Base-by-base conservation (phyloP, 441 rosid genomes). In the Eruca vesicaria region DNA sequence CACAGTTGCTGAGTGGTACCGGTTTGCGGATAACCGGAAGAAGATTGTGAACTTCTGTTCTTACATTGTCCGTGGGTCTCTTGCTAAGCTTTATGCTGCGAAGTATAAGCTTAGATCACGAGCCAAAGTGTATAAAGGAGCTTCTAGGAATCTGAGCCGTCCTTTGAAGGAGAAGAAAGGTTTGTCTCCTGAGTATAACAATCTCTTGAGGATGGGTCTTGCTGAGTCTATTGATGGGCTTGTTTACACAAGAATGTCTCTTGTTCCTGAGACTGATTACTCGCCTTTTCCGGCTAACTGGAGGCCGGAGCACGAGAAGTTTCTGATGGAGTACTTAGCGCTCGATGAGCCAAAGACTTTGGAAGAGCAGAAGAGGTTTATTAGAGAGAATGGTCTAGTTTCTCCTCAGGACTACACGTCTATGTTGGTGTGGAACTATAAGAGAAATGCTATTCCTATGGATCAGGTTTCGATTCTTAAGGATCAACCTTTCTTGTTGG, bases 341-440 rank as follows among this genome's bases (percentile, higher is more conserved):
- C 93, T 95, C 23, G 92, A 88, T 38, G 91, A 89, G 61, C 89
- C 92, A n/a, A 87, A 83, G 73, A 90, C 91, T 12, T 45, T 95
- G 63, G 97, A 88, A 80, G 95, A 90, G 83, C 97, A 90, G 73
- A 84, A 79, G 76, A 68, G 71, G 41, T 82, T 83, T 78, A 89
- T 95, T 19, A 81, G 80, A 72, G 97, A 86, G 73, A 91, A 86
- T 35, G 98, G 99, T 26, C 92, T 95, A 5, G 85, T 95, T 75
- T 95, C 99, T 2, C 89, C 99, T 58, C 98, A 93, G 78, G 97
- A 93, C 73, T 93, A 87, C 76, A 74, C 88, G 45, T 87, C 97
- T 5, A 92, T 95, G 98, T 90, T 95, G 73, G 98, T 95, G 53
- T 95, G 98, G 99, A 93, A 91, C 87, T 95, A 93, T 79, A 95